Conservation (phyloP, 2,329 filamentous ascomycete genomes). For the Sporothrix schenckii region DNA sequence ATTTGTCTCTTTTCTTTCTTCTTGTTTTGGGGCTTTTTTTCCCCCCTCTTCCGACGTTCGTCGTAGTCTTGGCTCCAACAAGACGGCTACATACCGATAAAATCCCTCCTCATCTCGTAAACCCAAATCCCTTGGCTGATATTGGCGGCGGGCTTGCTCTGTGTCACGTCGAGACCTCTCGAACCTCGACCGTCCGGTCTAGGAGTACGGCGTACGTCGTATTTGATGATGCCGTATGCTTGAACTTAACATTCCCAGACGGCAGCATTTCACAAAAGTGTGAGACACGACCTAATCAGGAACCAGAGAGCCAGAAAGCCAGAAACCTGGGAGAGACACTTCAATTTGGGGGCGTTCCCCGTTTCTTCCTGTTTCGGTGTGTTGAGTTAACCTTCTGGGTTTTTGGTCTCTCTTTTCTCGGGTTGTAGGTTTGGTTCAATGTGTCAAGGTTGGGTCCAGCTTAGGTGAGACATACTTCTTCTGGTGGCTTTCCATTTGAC, state of each 20-base stretch:
- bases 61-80: not conserved
- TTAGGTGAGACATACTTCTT: not conserved
- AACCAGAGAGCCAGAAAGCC: not conserved
- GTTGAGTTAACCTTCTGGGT: not conserved
- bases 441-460: no score
- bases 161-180: not conserved
- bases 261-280: not conserved
- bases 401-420: not conserved
- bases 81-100: slow-evolving; percentile 2
- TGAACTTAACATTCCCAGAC: not conserved
- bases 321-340: slow-evolving; percentile 24
- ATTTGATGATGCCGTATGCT: not conserved
- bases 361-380: not conserved
- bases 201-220: no score
- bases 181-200: not conserved
- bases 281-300: not conserved
- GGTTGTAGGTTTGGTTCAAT: no score
- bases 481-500: slow-evolving; percentile 3
- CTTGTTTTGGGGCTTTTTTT: not conserved
- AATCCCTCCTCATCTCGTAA: not conserved
- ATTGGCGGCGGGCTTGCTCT: not conserved
- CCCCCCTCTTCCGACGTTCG: not conserved
- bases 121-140: not conserved
- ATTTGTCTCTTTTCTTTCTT: not conserved
- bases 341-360: slow-evolving; percentile 24